Evolutionary conservation across 768 basidiomycete species (phyloP).

Genomic region (Suillus sp.): DNA sequence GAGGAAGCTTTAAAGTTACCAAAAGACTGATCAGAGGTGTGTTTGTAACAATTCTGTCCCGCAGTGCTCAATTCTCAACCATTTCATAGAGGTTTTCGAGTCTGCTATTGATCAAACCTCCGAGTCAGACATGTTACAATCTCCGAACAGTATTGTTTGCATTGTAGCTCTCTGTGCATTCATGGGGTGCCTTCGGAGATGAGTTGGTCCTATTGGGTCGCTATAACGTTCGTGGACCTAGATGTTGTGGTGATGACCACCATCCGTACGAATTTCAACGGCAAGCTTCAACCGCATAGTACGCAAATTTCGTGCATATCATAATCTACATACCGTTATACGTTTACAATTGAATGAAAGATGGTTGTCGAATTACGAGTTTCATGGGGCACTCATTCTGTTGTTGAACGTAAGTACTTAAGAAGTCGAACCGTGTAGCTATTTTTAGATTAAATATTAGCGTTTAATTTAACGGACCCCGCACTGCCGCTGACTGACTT

Average conservation of each 20-base stretch:
- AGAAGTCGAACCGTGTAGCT: background rate
- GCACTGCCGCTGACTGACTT: background rate
- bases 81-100: slow-evolving; percentile 48
- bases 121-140: background rate
- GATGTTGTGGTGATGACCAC: background rate
- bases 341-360: background rate
- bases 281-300: background rate
- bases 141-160: background rate
- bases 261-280: background rate
- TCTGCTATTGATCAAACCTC: background rate
- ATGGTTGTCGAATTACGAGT: background rate
- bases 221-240: background rate
- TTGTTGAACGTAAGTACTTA: background rate
- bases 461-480: too few species aligned
- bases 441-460: background rate
- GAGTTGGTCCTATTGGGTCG: background rate
- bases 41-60: slow-evolving; percentile 49
- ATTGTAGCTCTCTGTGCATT: background rate
- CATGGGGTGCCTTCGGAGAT: background rate
- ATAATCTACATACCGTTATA: background rate
- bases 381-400: too few species aligned
- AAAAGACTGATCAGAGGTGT: slow-evolving; percentile 23
- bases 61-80: slow-evolving; percentile 76
- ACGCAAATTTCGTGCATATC: background rate
- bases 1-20: slow-evolving; percentile 69